Evolutionary conservation across 2,329 filamentous ascomycete species (phyloP).

Genomic region (Canariomyces notabilis): DNA sequence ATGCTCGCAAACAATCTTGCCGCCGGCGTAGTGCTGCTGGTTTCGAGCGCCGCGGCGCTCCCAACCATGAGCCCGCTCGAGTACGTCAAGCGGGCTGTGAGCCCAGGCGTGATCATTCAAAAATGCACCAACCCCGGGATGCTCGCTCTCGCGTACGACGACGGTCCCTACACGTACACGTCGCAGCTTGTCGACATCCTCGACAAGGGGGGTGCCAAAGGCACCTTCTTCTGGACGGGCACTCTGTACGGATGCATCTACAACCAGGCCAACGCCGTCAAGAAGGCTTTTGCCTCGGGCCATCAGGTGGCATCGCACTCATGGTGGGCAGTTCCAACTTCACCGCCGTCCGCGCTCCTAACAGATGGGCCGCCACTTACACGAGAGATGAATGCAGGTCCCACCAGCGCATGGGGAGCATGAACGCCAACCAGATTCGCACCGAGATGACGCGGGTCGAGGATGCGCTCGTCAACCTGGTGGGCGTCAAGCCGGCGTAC

Average conservation of each 20-base stretch:
- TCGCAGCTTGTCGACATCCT: conserved; percentile 46
- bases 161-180: conserved; percentile 48
- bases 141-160: conserved; percentile 50
- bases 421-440: conserved; percentile 36
- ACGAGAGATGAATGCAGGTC: conserved; percentile 35
- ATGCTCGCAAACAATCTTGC: conserved; percentile 18
- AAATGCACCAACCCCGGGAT: conserved; percentile 41
- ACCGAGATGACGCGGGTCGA: conserved; percentile 48
- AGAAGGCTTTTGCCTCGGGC: conserved; percentile 45
- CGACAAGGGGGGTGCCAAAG: conserved; percentile 43
- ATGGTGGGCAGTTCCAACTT: conserved; percentile 37
- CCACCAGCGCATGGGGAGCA: conserved; percentile 40
- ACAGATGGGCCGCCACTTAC: too few species aligned
- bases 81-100: conserved; percentile 37
- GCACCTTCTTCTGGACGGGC: conserved; percentile 50
- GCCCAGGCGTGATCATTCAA: conserved; percentile 40
- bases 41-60: conserved; percentile 11
- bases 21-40: conserved; percentile 19
- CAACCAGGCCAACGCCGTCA: conserved; percentile 47
- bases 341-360: too few species aligned
- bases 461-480: conserved; percentile 46
- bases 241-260: conserved; percentile 49
- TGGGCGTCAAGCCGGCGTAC: conserved; percentile 45
- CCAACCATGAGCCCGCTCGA: conserved; percentile 33
- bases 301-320: conserved; percentile 52